These are phyloP conservation scores for Alternaria angustiovoidea DNA, from an alignment of 2,329 filamentous ascomycete genomes.

Conservation along the genomic window DNA sequence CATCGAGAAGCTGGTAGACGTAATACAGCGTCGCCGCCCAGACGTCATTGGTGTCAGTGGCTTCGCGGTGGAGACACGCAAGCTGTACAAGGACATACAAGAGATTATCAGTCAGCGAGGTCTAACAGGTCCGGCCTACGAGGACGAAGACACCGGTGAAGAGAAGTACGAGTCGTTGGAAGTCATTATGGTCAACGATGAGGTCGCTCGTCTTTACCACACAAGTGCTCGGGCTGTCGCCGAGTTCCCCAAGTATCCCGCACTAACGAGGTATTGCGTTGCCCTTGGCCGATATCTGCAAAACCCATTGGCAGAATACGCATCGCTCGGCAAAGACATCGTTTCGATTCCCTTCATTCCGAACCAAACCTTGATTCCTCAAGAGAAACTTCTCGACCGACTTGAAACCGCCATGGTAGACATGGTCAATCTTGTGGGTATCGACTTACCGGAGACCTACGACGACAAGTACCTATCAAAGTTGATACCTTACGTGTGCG, in stretches of 20 bases:
- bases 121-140: slow-evolving; percentile 81
- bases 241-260: slow-evolving; percentile 82
- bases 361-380: slow-evolving; percentile 85
- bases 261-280: slow-evolving; percentile 87
- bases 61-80: slow-evolving; percentile 85
- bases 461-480: slow-evolving; percentile 83
- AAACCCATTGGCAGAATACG: slow-evolving; percentile 96
- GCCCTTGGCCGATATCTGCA: slow-evolving; percentile 91
- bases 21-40: slow-evolving; percentile 80
- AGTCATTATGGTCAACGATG: slow-evolving; percentile 91
- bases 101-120: slow-evolving; percentile 79
- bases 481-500: slow-evolving; percentile 87
- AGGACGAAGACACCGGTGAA: slow-evolving; percentile 74
- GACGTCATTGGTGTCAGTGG: slow-evolving; percentile 92
- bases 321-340: slow-evolving; percentile 87
- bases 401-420: slow-evolving; percentile 98
- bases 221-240: slow-evolving; percentile 79
- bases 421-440: slow-evolving; percentile 95
- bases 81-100: slow-evolving; percentile 81
- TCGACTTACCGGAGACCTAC: slow-evolving; percentile 93
- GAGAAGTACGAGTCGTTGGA: slow-evolving; percentile 83
- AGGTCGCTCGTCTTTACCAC: slow-evolving; percentile 96
- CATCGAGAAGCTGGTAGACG: slow-evolving; percentile 75
- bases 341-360: slow-evolving; percentile 87
- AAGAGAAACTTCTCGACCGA: slow-evolving; percentile 84